A percentile compares a stretch with the other conserved stretches of the same genome.
Evolutionary conservation across 2,329 filamentous ascomycete species (phyloP).

Genomic region (Plenodomus tracheiphilus): DNA sequence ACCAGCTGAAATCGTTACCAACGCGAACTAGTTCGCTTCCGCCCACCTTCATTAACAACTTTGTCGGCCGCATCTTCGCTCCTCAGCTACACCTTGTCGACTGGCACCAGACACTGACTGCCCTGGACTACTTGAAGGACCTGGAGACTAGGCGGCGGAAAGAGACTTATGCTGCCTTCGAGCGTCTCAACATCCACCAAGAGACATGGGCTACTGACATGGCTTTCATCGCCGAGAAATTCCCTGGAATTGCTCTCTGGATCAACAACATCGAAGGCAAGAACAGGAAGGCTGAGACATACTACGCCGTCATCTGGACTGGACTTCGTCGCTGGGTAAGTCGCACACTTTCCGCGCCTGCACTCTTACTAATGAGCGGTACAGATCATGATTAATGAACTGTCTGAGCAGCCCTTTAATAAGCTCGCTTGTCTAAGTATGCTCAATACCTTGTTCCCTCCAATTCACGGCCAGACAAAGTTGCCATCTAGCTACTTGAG

Average conservation of each 20-base stretch:
- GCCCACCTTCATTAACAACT: constrained; percentile 64
- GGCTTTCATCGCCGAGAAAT: constrained; percentile 54
- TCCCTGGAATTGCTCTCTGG: constrained; percentile 61
- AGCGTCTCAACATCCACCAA: constrained; percentile 56
- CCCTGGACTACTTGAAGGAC: constrained; percentile 67
- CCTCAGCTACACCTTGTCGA: constrained; percentile 61
- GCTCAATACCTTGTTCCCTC: constrained; percentile 69
- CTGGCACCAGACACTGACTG: constrained; percentile 67
- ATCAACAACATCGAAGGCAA: constrained; percentile 54
- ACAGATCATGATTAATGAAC: constrained; percentile 66
- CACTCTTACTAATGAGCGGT: constrained; percentile 7
- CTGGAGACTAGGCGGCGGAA: constrained; percentile 63
- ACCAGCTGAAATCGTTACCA: constrained; percentile 61
- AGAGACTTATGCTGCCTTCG: constrained; percentile 59
- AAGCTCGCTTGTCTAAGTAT: constrained; percentile 69
- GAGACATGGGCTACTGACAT: constrained; percentile 52
- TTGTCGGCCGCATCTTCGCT: constrained; percentile 63
- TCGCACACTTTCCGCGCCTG: constrained; percentile 2
- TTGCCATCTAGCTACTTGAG: constrained; percentile 58
- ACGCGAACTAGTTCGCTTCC: constrained; percentile 65
- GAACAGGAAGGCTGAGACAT: constrained; percentile 40
- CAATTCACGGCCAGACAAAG: constrained; percentile 46
- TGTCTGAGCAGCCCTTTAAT: constrained; percentile 64
- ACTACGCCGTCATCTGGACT: constrained; percentile 65
- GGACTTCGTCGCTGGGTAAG: constrained; percentile 66